Conservation (phyloP, 164 flowering plant species). For the Saururus chinensis region DNA sequence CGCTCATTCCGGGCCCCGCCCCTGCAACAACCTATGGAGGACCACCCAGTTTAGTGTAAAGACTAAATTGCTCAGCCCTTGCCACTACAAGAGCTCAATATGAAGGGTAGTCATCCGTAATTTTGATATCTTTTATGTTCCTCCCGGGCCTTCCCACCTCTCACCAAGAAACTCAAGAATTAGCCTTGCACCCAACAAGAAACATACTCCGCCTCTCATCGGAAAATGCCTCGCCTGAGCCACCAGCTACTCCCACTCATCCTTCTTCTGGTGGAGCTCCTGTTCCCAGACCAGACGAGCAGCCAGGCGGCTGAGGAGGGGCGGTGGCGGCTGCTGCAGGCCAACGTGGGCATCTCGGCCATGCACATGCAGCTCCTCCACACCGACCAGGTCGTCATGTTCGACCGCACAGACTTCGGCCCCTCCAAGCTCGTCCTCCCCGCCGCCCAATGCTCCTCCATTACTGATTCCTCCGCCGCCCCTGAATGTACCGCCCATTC, state of each 20-base stretch:
- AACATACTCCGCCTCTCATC: not conserved
- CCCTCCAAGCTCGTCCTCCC: slow-evolving; percentile 58
- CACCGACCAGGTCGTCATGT: slow-evolving; percentile 44
- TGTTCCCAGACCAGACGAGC: not conserved
- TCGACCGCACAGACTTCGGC: slow-evolving; percentile 75
- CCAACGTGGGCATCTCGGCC: slow-evolving; percentile 58
- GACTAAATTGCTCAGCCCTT: too few relatives aligned
- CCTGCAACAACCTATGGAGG: too few relatives aligned
- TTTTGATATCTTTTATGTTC: not conserved
- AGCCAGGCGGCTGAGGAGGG: slow-evolving; percentile 4
- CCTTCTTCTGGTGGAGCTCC: not conserved
- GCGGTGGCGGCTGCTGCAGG: slow-evolving; percentile 15
- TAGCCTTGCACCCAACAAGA: not conserved
- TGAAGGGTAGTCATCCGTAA: too few relatives aligned
- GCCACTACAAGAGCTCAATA: too few relatives aligned
- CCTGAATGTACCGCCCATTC: slow-evolving; percentile 86
- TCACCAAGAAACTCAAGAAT: not conserved
- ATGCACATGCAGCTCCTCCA: slow-evolving; percentile 76
- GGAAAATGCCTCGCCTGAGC: not conserved
- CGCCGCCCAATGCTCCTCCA: slow-evolving; percentile 30
- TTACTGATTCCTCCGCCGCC: slow-evolving; percentile 21
- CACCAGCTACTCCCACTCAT: not conserved
- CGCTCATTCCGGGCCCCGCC: too few relatives aligned
- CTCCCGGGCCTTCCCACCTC: not conserved
- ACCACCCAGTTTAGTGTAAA: too few relatives aligned